Base-by-base conservation (phyloP, 2,329 filamentous ascomycete genomes). In the Alternaria brassicicola region DNA sequence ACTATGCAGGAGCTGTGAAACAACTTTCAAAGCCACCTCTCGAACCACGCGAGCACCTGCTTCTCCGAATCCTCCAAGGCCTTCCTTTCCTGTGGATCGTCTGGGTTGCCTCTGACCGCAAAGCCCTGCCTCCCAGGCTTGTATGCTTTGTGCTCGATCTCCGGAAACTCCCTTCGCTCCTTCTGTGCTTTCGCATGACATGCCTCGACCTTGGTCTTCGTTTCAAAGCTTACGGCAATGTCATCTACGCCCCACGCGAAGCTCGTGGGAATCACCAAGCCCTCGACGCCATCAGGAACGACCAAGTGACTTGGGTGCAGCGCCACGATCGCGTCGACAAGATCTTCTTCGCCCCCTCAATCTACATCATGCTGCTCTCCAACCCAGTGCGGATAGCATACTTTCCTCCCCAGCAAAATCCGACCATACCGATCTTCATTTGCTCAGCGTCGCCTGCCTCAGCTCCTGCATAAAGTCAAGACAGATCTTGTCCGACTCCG, bases 391-490 rank as follows among this genome's bases (percentile, higher is more conserved):
- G 55, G 21, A 67, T 39, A 15, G 64, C 64, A 42, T 62, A 68
- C 36, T 51, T 73, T 48, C 78, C 77, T 19, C 76, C 77, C 76
- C 76, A 79, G 63, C 77, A 80, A 52, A 63, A 78, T 63, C 53
- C 78, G 65, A 56, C 67, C 46, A 66, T 66, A 4, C 64, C 67
- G 55, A 66, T 75, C 65, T 78, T 79, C 42, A 62, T 60, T 21
- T 59, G 12, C 17, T 52, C 13, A 70, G 72, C 9, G 71, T 77
- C 17, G 63, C 74, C 12, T 65, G 70, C 48, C 75, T 63, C 61
- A 78, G 53, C 25, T 52, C 57, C 21, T 49, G 25, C 39, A 79
- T 55, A 51, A 76, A 78, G 7, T 79, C 73, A 41, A 73, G 70
- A 59, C 76, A 79, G 3, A 69, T 56, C 43, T 73, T 69, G n/a